These are phyloP conservation scores for Phaeosphaeria sp. DNA, from an alignment of 2,329 filamentous ascomycete genomes.

Conservation along the genomic window DNA sequence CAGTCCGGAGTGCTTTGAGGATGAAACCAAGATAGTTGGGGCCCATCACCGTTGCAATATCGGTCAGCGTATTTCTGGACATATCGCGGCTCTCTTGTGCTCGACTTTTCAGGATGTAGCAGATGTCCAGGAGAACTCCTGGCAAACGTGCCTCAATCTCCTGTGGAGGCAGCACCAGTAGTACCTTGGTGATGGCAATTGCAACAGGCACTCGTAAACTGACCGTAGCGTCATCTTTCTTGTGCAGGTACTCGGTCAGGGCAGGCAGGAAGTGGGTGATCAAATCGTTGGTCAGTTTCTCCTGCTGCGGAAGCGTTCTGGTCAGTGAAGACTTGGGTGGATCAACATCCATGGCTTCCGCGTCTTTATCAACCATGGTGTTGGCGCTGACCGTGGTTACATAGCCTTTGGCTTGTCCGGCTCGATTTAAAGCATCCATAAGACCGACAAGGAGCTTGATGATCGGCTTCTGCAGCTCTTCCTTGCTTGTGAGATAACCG, in stretches of 20 bases:
- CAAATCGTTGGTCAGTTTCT: conserved; percentile 75
- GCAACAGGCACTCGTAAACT: conserved; percentile 91
- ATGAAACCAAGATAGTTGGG: conserved; percentile 87
- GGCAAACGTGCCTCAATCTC: conserved; percentile 78
- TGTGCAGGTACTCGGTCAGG: conserved; percentile 83
- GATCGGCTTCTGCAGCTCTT: conserved; percentile 83
- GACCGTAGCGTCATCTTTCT: conserved; percentile 94
- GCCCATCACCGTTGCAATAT: conserved; percentile 82
- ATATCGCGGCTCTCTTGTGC: conserved; percentile 88
- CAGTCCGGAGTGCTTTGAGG: conserved; percentile 85
- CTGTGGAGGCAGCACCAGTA: conserved; percentile 77
- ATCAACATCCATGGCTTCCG: conserved; percentile 34
- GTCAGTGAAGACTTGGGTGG: conserved; percentile 55
- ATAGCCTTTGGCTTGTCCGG: conserved; percentile 50
- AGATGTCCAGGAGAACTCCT: conserved; percentile 87
- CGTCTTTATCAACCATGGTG: conserved; percentile 44
- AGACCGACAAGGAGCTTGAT: conserved; percentile 82
- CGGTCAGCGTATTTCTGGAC: conserved; percentile 83
- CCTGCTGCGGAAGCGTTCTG: conserved; percentile 68
- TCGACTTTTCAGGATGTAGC: conserved; percentile 88
- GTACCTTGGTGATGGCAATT: conserved; percentile 84
- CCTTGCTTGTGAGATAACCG: conserved; percentile 78
- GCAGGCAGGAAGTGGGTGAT: conserved; percentile 77
- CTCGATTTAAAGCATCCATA: conserved; percentile 74
- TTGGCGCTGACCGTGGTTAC: conserved; percentile 13